A percentile compares a stretch with the other conserved stretches of the same genome.
Conservation (phyloP, 1,139 yeast genomes). For the Geotrichum cucujoidarum region DNA sequence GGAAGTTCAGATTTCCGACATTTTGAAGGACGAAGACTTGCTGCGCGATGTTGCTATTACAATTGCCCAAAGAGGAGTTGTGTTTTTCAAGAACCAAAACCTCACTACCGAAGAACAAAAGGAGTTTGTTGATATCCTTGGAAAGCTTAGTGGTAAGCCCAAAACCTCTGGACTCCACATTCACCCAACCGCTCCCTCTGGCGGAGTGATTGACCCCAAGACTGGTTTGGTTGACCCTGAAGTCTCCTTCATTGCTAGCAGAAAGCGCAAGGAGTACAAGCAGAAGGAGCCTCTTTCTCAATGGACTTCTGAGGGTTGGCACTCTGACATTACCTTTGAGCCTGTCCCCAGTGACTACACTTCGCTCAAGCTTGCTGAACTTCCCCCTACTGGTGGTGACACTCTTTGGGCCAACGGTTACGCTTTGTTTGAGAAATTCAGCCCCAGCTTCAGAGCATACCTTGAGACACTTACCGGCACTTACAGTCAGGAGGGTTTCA, state of each 20-base stretch:
- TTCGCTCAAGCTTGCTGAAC: slow-evolving; percentile 42
- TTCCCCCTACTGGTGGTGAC: slow-evolving; percentile 46
- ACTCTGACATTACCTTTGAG: slow-evolving; percentile 47
- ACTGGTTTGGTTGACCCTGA: slow-evolving; percentile 24
- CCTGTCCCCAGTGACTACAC: slow-evolving; percentile 45
- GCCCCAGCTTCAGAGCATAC: slow-evolving; percentile 42
- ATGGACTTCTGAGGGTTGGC: slow-evolving; percentile 36
- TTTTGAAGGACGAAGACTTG: slow-evolving; percentile 46
- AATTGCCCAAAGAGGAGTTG: slow-evolving; percentile 63
- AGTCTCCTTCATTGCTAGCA: slow-evolving; percentile 25
- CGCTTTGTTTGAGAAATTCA: slow-evolving; percentile 44
- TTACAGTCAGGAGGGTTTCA: slow-evolving; percentile 31
- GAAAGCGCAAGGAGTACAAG: slow-evolving; percentile 25
- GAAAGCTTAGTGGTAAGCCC: slow-evolving; percentile 64
- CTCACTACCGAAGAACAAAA: slow-evolving; percentile 52
- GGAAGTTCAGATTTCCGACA: slow-evolving; percentile 40
- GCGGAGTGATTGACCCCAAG: slow-evolving; percentile 26
- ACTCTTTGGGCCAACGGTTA: slow-evolving; percentile 46
- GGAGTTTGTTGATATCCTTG: slow-evolving; percentile 52
- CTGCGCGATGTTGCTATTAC: slow-evolving; percentile 54
- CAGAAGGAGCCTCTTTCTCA: slow-evolving; percentile 17
- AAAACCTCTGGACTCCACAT: slow-evolving; percentile 58
- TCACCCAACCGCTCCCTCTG: slow-evolving; percentile 35
- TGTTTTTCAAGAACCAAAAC: slow-evolving; percentile 57
- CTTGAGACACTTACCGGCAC: slow-evolving; percentile 39